Evolutionary conservation across 2,329 filamentous ascomycete species (phyloP), one percentile per base, ranked within the genome.

Genomic region (Fusarium ramigenum): DNA sequence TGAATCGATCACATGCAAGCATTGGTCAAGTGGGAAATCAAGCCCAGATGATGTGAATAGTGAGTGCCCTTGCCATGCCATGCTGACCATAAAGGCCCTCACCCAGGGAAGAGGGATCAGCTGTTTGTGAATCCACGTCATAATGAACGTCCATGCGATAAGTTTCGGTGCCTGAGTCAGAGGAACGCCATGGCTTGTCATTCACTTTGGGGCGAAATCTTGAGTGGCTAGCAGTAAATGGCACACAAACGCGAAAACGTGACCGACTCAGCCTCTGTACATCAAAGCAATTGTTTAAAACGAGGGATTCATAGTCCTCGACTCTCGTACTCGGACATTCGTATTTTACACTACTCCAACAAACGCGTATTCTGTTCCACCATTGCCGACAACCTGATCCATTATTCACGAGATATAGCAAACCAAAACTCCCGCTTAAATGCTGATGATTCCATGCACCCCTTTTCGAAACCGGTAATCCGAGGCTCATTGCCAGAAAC

Each of bases 401-500:
- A 68, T 42, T 23, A 30, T 50, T 19, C 47, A 19, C 37, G 47
- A 50, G 50, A 50, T 42, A 50, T 59, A 67, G 66, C 54, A 60
- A 74, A 54, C 68, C 67, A 60, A 67, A 72, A 74, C 71, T 74
- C 71, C 71, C 63, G 71, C 63, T 74, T 47, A 62, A 72, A 60
- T 73, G 46, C 44, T 50, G 42, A 68, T 36, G 39, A 46, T 60
- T 43, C n/a, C 47, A 37, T 42, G 39, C 63, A 42, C 14, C 30
- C 32, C 25, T 19, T 36, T 19, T 42, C 28, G 14, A 32, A 47
- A 15, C 23, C 15, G 37, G 23, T 34, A 25, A 40, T 39, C 15
- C 21, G 19, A 44, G n/a, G 9, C 18, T 83, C 80, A 97, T 87
- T 92, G 92, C 95, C 96, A 99, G 40, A 99, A 83, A 81, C 93